Evolutionary conservation across 1,139 yeast species (phyloP), one percentile per base, ranked within the genome.

Genomic region (Geotrichum reessii): DNA sequence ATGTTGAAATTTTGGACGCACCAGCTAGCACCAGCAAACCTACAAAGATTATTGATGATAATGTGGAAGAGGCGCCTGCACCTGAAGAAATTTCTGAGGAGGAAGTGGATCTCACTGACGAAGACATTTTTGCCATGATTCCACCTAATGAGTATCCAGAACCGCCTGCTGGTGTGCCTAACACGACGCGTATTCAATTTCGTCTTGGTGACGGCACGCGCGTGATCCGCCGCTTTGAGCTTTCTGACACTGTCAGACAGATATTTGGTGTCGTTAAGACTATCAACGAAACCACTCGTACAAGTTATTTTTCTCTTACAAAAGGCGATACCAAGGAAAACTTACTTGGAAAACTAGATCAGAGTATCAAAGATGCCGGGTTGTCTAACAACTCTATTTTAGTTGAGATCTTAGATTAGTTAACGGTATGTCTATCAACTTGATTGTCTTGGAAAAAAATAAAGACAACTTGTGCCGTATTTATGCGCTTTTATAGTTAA

Each of bases 191-290:
- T 66, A 81, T 95, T 25, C 99, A 93, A 72, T 80, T 95, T 22
- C 79, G 98, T 60, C 81, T 90, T 50, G 95, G 95, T 19, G 91
- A 87, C 66, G 98, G 98, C 24, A 81, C 85, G 58, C 78, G 98
- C 62, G 74, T 86, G 14, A 86, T 93, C n/a, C 85, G 90, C 60
- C 81, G 90, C 63, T 87, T 93, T 67, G 74, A 73, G 14, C 67
- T 80, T 9, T 69, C 74, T 3, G 95, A 86, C 64, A 73, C 78
- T 3, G 87, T 95, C 0, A 63, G 81, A 67, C 76, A 78, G 17
- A 78, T 93, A 46, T 88, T 77, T 69, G 85, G 86, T 53, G 76
- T 81, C 42, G 78, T 81, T 44, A 83, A 85, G 66, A 74, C 76
- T 4, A 74, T 79, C 33, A 80, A 78, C 4, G 84, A 80, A 61